These are phyloP conservation scores for Lasiodiplodia sp. DNA, from an alignment of 2,329 filamentous ascomycete genomes.

Conservation along the genomic window DNA sequence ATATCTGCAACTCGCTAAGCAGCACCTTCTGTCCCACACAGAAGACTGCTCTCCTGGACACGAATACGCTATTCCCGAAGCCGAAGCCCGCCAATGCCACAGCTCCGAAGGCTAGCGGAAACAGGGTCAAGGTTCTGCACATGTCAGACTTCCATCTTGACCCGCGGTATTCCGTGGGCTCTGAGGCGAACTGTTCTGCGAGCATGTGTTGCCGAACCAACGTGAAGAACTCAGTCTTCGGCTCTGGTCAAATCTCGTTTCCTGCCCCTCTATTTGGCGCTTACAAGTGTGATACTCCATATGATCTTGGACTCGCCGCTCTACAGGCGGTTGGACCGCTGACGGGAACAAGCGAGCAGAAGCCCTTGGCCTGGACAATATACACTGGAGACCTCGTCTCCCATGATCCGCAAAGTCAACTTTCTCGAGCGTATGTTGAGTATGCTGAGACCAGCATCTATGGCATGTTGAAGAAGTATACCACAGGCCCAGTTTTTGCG, in stretches of 20 bases:
- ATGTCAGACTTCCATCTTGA: slow-evolving; percentile 65
- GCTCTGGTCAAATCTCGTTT: slow-evolving; percentile 45
- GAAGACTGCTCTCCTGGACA: slow-evolving; percentile 54
- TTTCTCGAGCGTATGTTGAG: slow-evolving; percentile 61
- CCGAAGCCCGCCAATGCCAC: slow-evolving; percentile 58
- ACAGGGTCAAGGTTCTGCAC: slow-evolving; percentile 64
- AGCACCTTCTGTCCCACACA: slow-evolving; percentile 58
- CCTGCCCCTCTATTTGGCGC: slow-evolving; percentile 63
- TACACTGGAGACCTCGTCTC: slow-evolving; percentile 66
- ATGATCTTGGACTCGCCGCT: slow-evolving; percentile 63
- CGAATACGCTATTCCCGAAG: slow-evolving; percentile 57
- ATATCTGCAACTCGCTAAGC: slow-evolving; percentile 62
- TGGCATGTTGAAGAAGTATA: slow-evolving; percentile 63
- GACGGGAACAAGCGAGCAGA: slow-evolving; percentile 57
- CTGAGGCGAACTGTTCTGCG: slow-evolving; percentile 62
- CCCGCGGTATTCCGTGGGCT: slow-evolving; percentile 60
- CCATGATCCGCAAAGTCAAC: slow-evolving; percentile 61
- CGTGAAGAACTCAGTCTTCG: slow-evolving; percentile 46
- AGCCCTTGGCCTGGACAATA: slow-evolving; percentile 60
- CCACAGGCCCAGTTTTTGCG: slow-evolving; percentile 63
- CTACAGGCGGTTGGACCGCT: slow-evolving; percentile 63
- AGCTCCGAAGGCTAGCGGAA: slow-evolving; percentile 58
- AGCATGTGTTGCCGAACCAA: slow-evolving; percentile 61
- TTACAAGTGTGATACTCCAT: slow-evolving; percentile 65
- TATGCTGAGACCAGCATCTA: slow-evolving; percentile 63